Base-by-base conservation (phyloP, 495 filamentous ascomycete species). In the Parmelia sp. region DNA sequence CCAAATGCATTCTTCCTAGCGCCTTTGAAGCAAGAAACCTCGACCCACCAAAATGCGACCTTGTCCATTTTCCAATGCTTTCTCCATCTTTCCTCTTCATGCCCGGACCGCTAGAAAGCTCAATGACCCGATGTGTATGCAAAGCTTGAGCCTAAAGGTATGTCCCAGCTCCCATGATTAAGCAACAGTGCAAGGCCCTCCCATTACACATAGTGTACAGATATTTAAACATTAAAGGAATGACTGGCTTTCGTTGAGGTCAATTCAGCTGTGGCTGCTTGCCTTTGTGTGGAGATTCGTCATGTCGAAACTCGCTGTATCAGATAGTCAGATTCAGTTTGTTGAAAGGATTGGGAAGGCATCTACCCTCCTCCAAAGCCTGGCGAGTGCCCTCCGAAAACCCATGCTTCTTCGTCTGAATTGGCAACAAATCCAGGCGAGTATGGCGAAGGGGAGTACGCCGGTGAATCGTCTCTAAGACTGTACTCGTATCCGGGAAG, bases 341-440 rank as follows among this genome's bases (percentile, higher is more conserved):
- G 23, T 68, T 55, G 61, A 64, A 14, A 56, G 27, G 29, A 14
- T 27, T 56, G 56, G 62, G n/a, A n/a, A 47, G 51, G 15, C 47
- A 67, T 67, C 37, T 40, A 71, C 67, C 68, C 65, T 55, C 63
- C 65, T 39, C 62, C 27, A 45, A 65, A 68, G 58, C 60, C 61
- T 58, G 70, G 68, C 53, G 70, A 66, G 19, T 61, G 64, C 42
- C 60, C 68, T 59, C 65, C 60, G 51, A 67, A 68, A 42, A 44
- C 42, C 57, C 62, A 64, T 21, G 56, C 44, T 36, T 70, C 70
- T 23, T 71, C 70, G 37, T 71, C 70, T 44, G 65, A 64, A 31
- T 68, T 60, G 25, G 68, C 62, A 51, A 64, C 42, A 29, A 68
- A 70, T 53, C 66, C 63, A 25, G 68, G 68, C n/a, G 70, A 71